phyloP scores from a whole-genome alignment of 306 rosid genomes.

The Fragaria ananassa region DNA sequence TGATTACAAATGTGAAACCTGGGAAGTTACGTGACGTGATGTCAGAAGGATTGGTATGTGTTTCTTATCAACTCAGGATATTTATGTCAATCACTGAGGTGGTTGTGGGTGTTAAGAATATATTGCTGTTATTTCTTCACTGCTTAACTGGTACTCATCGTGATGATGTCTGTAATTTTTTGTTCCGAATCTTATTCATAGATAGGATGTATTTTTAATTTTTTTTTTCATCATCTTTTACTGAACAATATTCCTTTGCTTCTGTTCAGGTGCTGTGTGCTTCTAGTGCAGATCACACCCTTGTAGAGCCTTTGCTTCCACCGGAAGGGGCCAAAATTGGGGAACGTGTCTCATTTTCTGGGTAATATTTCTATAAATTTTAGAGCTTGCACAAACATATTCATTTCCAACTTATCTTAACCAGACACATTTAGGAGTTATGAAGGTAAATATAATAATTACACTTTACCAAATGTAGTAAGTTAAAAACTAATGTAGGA shows the following conservation, averaged over 20 bases:
- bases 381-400: conserved; percentile 11
- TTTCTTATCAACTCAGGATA: conserved; percentile 10
- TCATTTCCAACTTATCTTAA: background rate
- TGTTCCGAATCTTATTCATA: background rate
- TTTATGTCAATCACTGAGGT: background rate
- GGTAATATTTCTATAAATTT: conserved; percentile 45
- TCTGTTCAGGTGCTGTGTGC: conserved; percentile 79
- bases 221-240: background rate
- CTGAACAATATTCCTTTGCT: background rate
- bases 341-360: conserved; percentile 70
- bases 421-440: background rate
- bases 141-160: background rate
- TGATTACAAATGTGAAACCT: conserved; percentile 92
- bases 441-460: background rate
- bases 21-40: conserved; percentile 90
- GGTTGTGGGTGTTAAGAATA: background rate
- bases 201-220: background rate
- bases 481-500: background rate
- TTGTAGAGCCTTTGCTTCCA: conserved; percentile 90
- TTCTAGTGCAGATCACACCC: conserved; percentile 70
- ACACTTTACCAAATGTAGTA: background rate
- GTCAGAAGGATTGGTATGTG: conserved; percentile 91
- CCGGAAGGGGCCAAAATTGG: conserved; percentile 84
- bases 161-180: background rate
- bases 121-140: background rate